Evolutionary conservation across 1,139 yeast species (phyloP).

Genomic region (Protomyces arabidopsidicola): DNA sequence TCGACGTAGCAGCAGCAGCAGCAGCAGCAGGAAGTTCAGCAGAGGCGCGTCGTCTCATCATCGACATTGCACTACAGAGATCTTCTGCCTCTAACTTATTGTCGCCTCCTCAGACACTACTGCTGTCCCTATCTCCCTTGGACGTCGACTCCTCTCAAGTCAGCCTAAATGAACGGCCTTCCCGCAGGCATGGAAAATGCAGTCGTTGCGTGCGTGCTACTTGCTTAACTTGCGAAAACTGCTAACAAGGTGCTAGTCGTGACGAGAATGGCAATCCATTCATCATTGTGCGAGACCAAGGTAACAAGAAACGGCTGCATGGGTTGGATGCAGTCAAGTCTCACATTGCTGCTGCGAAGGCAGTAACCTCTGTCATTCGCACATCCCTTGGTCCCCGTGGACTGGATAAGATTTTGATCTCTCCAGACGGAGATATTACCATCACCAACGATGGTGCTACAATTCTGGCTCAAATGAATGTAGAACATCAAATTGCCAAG

Average conservation of each 20-base stretch:
- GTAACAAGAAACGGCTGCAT: slow-evolving; percentile 77
- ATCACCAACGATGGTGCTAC: slow-evolving; percentile 99
- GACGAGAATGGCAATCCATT: slow-evolving; percentile 99
- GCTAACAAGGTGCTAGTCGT: background rate
- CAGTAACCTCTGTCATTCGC: slow-evolving; percentile 86
- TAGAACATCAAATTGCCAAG: slow-evolving; percentile 94
- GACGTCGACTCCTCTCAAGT: background rate
- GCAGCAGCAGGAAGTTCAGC: no score
- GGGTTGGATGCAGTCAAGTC: slow-evolving; percentile 88
- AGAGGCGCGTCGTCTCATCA: no score
- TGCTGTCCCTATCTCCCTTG: no score
- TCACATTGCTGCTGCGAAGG: slow-evolving; percentile 91
- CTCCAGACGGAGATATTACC: slow-evolving; percentile 95
- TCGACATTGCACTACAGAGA: no score
- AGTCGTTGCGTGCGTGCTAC: background rate
- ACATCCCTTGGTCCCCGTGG: slow-evolving; percentile 94
- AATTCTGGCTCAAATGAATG: slow-evolving; percentile 89
- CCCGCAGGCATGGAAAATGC: slow-evolving; percentile 20
- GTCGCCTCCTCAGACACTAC: no score
- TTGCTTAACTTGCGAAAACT: no score
- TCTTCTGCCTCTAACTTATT: no score
- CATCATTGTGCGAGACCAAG: slow-evolving; percentile 95
- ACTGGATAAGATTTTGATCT: slow-evolving; percentile 86
- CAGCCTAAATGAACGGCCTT: slow-evolving; percentile 12
- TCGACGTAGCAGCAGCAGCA: no score